Evolutionary conservation across 495 filamentous ascomycete species (phyloP).

Genomic region (Parachaetomium inaequale): DNA sequence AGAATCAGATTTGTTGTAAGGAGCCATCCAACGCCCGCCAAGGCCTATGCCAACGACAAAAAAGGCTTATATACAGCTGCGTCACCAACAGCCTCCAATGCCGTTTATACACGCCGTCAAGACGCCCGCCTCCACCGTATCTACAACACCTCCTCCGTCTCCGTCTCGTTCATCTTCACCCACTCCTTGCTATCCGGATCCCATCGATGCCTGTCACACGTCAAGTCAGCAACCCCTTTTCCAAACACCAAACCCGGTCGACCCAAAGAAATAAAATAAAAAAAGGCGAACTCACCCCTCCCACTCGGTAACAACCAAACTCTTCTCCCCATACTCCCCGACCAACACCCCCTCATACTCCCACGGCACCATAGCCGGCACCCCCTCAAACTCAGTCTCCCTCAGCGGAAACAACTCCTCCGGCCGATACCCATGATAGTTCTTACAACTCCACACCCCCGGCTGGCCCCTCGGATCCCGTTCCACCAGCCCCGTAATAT

Average conservation of each 20-base stretch:
- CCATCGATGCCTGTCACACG: conserved; percentile 44
- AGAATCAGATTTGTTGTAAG: no score
- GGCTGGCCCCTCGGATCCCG: conserved; percentile 56
- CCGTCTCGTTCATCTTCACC: conserved; percentile 38
- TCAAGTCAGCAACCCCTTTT: conserved; percentile 15
- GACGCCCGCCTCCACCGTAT: no score
- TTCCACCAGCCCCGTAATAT: conserved; percentile 78
- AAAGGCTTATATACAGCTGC: no score
- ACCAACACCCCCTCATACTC: conserved; percentile 67
- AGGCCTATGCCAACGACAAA: no score
- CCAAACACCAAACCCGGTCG: background rate
- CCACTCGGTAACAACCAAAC: conserved; percentile 62
- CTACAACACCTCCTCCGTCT: no score
- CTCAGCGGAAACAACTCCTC: conserved; percentile 75
- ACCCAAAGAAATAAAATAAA: background rate
- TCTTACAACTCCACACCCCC: conserved; percentile 78
- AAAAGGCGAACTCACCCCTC: conserved; percentile 49
- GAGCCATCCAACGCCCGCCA: no score
- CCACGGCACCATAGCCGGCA: conserved; percentile 71
- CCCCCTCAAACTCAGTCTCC: conserved; percentile 72
- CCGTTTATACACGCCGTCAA: background rate
- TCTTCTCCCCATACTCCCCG: conserved; percentile 68
- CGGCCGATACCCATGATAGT: conserved; percentile 67
- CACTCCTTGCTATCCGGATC: conserved; percentile 44
- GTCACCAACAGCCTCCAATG: no score